phyloP scores from a whole-genome alignment of 805 yeast genomes.

The Yarrowia keelungensis region DNA sequence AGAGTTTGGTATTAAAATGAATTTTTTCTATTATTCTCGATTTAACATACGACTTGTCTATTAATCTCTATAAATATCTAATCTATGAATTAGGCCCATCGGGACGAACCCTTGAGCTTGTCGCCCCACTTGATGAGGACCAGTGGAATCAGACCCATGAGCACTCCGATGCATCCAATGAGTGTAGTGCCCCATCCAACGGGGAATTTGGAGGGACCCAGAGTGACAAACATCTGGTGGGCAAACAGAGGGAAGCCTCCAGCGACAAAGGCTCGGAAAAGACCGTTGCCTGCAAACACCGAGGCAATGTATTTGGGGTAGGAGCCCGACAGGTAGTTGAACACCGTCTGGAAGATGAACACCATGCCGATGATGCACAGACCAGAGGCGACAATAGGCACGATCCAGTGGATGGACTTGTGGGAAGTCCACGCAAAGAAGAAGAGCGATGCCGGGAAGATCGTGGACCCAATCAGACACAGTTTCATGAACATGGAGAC shows the following conservation, averaged over 20 bases:
- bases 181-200: neutral
- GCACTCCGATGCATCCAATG: conserved; percentile 3
- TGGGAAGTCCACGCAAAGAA: conserved; percentile 8
- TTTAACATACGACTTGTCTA: neutral
- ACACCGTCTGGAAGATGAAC: conserved; percentile 10
- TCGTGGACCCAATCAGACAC: conserved; percentile 4
- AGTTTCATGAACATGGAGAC: conserved; percentile 11
- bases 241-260: conserved; percentile 11
- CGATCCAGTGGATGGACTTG: conserved; percentile 11
- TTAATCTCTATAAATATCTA: neutral
- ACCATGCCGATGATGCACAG: conserved; percentile 3
- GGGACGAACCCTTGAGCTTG: neutral
- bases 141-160: conserved; percentile 1
- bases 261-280: conserved; percentile 8
- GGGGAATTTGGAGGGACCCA: neutral
- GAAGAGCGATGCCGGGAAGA: neutral
- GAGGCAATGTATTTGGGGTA: conserved; percentile 14
- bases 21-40: neutral
- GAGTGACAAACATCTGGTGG: conserved; percentile 2
- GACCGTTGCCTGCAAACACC: conserved; percentile 5
- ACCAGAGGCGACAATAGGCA: neutral
- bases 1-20: no score
- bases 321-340: conserved; percentile 15
- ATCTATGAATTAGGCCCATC: neutral
- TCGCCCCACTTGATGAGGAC: conserved; percentile 10